Evolutionary conservation across 176 grass and related monocot species (phyloP).

Genomic region (Zizania latifolia): DNA sequence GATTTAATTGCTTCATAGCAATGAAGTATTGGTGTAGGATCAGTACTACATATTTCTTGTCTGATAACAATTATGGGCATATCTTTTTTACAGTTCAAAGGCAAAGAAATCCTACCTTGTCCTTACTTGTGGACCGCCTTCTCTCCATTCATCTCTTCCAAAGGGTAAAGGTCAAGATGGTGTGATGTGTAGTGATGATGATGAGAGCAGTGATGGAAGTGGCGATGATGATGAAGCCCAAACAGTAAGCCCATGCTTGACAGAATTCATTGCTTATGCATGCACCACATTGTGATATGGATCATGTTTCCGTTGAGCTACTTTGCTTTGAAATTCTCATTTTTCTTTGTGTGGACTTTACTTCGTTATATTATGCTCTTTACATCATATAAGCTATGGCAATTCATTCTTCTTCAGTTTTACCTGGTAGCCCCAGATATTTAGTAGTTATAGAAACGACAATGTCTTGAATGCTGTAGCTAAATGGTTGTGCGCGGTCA

Average conservation of each 20-base stretch:
- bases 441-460: neutral
- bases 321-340: neutral
- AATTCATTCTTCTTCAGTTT: neutral
- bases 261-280: neutral
- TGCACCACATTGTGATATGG: neutral
- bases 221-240: conserved; percentile 46
- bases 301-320: neutral
- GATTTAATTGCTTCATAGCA: neutral
- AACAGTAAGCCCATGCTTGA: conserved; percentile 47
- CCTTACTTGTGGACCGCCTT: conserved; percentile 82
- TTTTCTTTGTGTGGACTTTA: neutral
- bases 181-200: conserved; percentile 69
- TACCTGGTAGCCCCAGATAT: neutral
- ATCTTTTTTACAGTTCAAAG: conserved; percentile 66
- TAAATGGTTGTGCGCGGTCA: neutral
- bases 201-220: conserved; percentile 35
- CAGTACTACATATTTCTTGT: neutral
- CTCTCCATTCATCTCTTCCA: conserved; percentile 55
- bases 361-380: neutral
- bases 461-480: neutral
- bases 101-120: conserved; percentile 95
- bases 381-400: neutral
- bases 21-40: neutral
- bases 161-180: conserved; percentile 82
- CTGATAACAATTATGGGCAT: neutral